Conservation (phyloP, 2,329 filamentous ascomycete genomes). For the Cladosporium sp. region DNA sequence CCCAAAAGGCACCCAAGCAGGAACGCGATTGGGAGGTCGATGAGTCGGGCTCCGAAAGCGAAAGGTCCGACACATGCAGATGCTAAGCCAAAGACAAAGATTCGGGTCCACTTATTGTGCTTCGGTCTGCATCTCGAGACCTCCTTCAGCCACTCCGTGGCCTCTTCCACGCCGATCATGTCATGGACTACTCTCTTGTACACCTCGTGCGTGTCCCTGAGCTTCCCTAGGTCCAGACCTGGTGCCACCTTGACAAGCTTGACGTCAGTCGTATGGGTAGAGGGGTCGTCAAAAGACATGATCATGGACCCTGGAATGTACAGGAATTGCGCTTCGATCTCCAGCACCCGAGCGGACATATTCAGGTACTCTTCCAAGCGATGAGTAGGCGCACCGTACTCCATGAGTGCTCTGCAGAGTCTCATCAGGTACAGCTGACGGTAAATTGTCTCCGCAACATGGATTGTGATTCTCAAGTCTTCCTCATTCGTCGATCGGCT, state of each 20-base stretch:
- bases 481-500: slow-evolving; percentile 39
- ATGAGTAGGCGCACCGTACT: slow-evolving; percentile 84
- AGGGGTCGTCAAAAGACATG: slow-evolving; percentile 73
- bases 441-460: slow-evolving; percentile 63
- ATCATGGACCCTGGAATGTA: slow-evolving; percentile 94
- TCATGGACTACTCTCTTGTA: slow-evolving; percentile 80
- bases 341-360: slow-evolving; percentile 81
- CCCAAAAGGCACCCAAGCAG: slow-evolving; percentile 69
- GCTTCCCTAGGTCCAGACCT: slow-evolving; percentile 66
- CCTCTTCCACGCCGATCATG: slow-evolving; percentile 63
- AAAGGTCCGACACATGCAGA: slow-evolving; percentile 73
- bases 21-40: slow-evolving; percentile 74
- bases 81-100: slow-evolving; percentile 68
- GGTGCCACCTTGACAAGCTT: slow-evolving; percentile 64
- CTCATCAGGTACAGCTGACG: slow-evolving; percentile 78
- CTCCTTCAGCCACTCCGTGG: slow-evolving; percentile 54
- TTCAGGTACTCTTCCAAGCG: slow-evolving; percentile 86
- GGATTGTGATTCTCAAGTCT: slow-evolving; percentile 53
- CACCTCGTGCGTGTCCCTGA: slow-evolving; percentile 67
- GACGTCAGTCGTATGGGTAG: slow-evolving; percentile 72
- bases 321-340: slow-evolving; percentile 82
- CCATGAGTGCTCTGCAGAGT: slow-evolving; percentile 80
- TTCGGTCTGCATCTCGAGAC: slow-evolving; percentile 55
- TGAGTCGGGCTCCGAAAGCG: slow-evolving; percentile 67
- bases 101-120: slow-evolving; percentile 42